Conservation (phyloP, 148 eudicot species). For the Rheum nobile region DNA sequence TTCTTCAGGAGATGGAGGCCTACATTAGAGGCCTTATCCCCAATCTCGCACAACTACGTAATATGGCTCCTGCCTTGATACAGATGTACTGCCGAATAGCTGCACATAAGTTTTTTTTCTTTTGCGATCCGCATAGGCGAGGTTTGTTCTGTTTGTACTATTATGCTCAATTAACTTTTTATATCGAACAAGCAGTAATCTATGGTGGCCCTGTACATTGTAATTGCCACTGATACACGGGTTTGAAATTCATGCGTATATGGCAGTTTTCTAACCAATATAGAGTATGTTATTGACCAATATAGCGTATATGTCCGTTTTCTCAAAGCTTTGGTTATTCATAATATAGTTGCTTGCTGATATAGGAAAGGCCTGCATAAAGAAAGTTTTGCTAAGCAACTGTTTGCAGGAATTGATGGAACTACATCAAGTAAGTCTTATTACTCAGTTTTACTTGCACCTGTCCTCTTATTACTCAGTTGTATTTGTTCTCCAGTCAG, state of each 20-base stretch:
- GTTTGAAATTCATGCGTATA: neutral
- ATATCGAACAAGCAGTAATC: neutral
- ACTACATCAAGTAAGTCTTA: conserved; percentile 49
- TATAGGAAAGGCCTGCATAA: conserved; percentile 97
- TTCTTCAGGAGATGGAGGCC: conserved; percentile 82
- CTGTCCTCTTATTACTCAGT: neutral
- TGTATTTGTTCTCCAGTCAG: neutral
- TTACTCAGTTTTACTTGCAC: conserved; percentile 2
- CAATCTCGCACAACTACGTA: conserved; percentile 92
- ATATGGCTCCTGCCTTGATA: conserved; percentile 78
- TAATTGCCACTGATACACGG: neutral
- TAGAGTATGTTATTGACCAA: neutral
- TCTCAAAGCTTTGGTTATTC: neutral
- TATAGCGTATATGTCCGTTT: neutral
- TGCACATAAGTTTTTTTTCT: conserved; percentile 93
- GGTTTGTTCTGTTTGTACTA: conserved; percentile 33
- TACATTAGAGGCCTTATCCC: conserved; percentile 95
- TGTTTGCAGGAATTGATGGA: conserved; percentile 97
- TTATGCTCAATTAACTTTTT: neutral
- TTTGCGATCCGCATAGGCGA: conserved; percentile 96
- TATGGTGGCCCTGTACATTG: neutral
- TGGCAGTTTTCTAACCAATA: neutral
- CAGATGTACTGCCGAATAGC: conserved; percentile 97
- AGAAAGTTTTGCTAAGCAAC: conserved; percentile 89
- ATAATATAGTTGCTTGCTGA: neutral